Conservation (phyloP, 768 basidiomycete genomes). For the Termitomyces sp. region DNA sequence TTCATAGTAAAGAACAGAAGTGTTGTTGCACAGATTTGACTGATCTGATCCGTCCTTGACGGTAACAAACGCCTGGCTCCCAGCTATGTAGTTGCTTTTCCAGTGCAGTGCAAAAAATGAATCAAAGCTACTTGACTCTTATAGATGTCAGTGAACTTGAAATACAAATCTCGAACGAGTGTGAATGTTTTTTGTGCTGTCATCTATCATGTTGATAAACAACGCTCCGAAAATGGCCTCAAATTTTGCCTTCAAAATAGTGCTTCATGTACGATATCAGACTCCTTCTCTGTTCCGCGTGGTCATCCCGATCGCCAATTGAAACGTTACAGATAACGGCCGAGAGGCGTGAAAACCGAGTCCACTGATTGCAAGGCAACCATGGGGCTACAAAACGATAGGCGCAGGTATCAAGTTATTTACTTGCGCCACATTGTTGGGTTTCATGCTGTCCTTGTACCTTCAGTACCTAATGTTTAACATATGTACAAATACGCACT, state of each 20-base stretch:
- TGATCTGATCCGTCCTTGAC: constrained; percentile 5
- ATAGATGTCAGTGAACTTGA: not conserved
- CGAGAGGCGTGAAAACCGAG: not conserved
- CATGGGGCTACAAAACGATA: not conserved
- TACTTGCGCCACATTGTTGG: constrained; percentile 10
- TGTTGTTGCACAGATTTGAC: not conserved
- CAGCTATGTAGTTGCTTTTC: not conserved
- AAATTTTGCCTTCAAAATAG: not conserved
- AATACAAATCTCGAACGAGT: not conserved
- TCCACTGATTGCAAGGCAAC: not conserved
- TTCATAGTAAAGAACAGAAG: not conserved
- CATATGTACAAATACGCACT: not conserved
- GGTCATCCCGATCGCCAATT: constrained; percentile 2
- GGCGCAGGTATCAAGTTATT: not conserved
- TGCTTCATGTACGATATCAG: not conserved
- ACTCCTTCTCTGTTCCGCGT: constrained; percentile 1
- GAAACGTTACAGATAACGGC: not conserved
- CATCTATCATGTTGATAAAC: not conserved
- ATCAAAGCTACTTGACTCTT: not conserved
- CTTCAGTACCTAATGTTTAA: not conserved
- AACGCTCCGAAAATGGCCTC: not conserved
- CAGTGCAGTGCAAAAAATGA: not conserved
- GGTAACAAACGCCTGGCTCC: not conserved
- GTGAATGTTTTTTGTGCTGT: not conserved
- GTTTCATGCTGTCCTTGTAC: not conserved